These are phyloP conservation scores for Acanthochlamys bracteata DNA, from an alignment of 106 monocot species.

Conservation along the genomic window DNA sequence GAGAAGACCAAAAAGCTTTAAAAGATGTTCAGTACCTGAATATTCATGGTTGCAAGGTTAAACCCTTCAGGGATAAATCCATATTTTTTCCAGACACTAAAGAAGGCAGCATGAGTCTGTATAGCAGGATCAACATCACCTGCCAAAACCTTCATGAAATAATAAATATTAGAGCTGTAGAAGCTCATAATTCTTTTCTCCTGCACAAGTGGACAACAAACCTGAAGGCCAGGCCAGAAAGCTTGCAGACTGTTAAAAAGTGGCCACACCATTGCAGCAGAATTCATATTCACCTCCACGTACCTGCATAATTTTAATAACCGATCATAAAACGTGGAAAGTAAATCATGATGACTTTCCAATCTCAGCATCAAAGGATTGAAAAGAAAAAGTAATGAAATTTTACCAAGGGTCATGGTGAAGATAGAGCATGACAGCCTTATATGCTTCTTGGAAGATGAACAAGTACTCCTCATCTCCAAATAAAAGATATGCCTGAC, in stretches of 20 bases:
- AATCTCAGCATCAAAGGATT: neutral
- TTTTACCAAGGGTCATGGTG: slow-evolving; percentile 95
- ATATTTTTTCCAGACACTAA: slow-evolving; percentile 96
- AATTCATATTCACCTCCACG: slow-evolving; percentile 98
- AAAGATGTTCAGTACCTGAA: too few relatives aligned
- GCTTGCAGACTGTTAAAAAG: slow-evolving; percentile 96
- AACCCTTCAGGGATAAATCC: slow-evolving; percentile 97
- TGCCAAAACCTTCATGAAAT: slow-evolving; percentile 75
- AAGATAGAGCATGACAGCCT: slow-evolving; percentile 88
- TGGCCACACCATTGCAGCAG: slow-evolving; percentile 93
- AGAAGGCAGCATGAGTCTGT: slow-evolving; percentile 94
- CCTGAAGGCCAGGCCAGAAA: slow-evolving; percentile 99
- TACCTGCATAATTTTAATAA: slow-evolving; percentile 42
- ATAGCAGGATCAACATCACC: slow-evolving; percentile 94
- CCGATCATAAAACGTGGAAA: neutral
- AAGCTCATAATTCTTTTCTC: too few relatives aligned
- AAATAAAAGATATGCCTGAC: slow-evolving; percentile 97
- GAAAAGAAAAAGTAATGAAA: neutral
- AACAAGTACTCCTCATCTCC: slow-evolving; percentile 95
- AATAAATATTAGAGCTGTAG: too few relatives aligned
- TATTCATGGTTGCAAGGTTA: slow-evolving; percentile 69
- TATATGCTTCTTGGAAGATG: slow-evolving; percentile 98
- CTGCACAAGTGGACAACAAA: slow-evolving; percentile 22
- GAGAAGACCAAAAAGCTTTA: neutral
- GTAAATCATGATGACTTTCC: too few relatives aligned